A percentile compares a stretch with the other conserved stretches of the same genome.
phyloP scores from a whole-genome alignment of 441 rosid species.

The Erodium moschatum region DNA sequence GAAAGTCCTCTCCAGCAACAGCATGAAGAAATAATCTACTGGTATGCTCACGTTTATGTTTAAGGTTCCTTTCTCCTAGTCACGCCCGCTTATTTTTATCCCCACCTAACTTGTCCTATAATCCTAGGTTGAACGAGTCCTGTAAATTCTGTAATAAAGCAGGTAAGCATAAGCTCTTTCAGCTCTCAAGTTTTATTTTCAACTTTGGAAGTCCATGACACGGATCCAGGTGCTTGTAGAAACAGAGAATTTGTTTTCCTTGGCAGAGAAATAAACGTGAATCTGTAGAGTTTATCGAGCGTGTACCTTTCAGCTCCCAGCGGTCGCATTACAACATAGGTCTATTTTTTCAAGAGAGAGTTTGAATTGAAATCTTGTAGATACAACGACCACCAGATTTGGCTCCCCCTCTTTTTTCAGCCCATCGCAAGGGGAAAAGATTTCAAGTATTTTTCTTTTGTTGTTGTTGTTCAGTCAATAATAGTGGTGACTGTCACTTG shows the following conservation, averaged over 20 bases:
- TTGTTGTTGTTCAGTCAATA: background rate
- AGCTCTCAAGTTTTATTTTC: background rate
- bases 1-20: constrained; percentile 59
- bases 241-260: constrained; percentile 14
- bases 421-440: too few species aligned
- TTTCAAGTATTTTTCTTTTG: background rate
- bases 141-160: constrained; percentile 31
- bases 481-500: background rate
- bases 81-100: constrained; percentile 2
- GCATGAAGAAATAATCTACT: constrained; percentile 45
- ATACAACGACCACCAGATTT: background rate
- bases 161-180: constrained; percentile 24
- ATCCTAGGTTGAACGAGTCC: constrained; percentile 21
- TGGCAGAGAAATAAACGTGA: constrained; percentile 28
- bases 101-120: constrained; percentile 14
- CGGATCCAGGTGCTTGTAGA: constrained; percentile 18
- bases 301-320: constrained; percentile 7
- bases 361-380: background rate
- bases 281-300: constrained; percentile 29
- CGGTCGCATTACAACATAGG: constrained; percentile 3
- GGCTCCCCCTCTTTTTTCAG: background rate
- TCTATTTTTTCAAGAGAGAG: background rate
- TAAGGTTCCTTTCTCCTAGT: constrained; percentile 5
- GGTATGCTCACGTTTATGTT: constrained; percentile 12
- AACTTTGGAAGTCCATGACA: constrained; percentile 12